These are phyloP conservation scores for Hypoxylon sp. DNA, from an alignment of 2,329 filamentous ascomycete genomes.

Conservation along the genomic window DNA sequence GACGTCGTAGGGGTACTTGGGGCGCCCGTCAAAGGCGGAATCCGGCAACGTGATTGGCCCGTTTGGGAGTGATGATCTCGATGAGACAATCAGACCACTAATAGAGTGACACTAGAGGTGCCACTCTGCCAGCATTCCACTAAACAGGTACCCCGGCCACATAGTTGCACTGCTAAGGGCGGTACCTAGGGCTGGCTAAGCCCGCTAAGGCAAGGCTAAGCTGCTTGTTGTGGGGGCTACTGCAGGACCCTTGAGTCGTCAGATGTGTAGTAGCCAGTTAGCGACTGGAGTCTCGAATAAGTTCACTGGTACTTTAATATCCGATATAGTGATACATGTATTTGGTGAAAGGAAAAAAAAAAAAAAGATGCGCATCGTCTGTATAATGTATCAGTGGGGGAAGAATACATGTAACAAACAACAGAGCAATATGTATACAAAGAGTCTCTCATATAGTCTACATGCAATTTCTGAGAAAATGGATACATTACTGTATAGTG, in stretches of 20 bases:
- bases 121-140: slow-evolving; percentile 12
- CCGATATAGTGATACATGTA: slow-evolving; percentile 1
- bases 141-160: slow-evolving; percentile 24
- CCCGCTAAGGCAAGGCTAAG: slow-evolving; percentile 11
- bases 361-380: background rate
- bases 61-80: slow-evolving; percentile 40
- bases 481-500: no score
- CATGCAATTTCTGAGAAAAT: no score
- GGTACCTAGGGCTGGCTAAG: slow-evolving; percentile 22
- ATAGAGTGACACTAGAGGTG: slow-evolving; percentile 22
- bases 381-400: no score
- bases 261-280: slow-evolving; percentile 5
- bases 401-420: no score
- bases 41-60: slow-evolving; percentile 36
- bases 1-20: slow-evolving; percentile 49
- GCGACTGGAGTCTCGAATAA: background rate
- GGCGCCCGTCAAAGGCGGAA: slow-evolving; percentile 28
- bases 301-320: slow-evolving; percentile 4
- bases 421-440: no score
- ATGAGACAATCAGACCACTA: slow-evolving; percentile 43
- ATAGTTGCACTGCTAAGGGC: slow-evolving; percentile 24
- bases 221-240: slow-evolving; percentile 5
- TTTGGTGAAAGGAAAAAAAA: no score
- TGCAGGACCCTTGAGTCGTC: slow-evolving; percentile 38
- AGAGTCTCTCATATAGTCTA: no score